Conservation (phyloP, 2,329 filamentous ascomycete genomes). For the Pseudogymnoascus sp. region DNA sequence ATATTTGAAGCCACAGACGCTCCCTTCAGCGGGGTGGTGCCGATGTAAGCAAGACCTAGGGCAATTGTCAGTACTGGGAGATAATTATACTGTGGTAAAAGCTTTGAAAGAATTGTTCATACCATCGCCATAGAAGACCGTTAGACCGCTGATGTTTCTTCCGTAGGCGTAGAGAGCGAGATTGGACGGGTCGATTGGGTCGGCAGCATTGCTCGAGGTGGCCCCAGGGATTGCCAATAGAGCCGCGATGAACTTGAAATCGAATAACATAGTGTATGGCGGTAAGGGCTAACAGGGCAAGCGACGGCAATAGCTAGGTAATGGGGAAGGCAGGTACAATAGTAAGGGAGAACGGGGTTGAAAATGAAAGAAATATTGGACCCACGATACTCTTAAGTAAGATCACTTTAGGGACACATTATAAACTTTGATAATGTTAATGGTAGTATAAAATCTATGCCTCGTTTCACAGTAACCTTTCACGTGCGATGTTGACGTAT, state of each 20-base stretch:
- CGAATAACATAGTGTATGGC: conserved; percentile 13
- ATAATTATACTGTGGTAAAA: neutral
- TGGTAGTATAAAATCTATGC: neutral
- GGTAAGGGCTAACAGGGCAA: neutral
- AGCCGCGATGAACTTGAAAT: conserved; percentile 1
- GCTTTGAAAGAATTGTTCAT: conserved; percentile 9
- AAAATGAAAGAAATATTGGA: neutral
- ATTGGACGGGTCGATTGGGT: neutral
- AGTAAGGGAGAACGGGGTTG: neutral
- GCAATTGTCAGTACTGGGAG: neutral
- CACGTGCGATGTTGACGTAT: neutral
- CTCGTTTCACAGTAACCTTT: neutral
- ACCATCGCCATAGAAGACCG: conserved; percentile 30
- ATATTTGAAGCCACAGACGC: conserved; percentile 23
- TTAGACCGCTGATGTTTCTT: conserved; percentile 22
- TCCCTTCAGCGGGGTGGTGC: conserved; percentile 17
- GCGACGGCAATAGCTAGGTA: neutral
- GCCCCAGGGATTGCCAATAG: conserved; percentile 10
- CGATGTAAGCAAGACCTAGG: conserved; percentile 30
- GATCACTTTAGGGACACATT: neutral
- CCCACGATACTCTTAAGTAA: neutral
- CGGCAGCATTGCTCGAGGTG: conserved; percentile 8
- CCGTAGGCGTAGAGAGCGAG: conserved; percentile 29
- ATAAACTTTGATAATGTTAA: neutral
- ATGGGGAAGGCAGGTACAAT: neutral